Base-by-base conservation (phyloP, 306 rosid genomes). In the Crataegus laevigata region DNA sequence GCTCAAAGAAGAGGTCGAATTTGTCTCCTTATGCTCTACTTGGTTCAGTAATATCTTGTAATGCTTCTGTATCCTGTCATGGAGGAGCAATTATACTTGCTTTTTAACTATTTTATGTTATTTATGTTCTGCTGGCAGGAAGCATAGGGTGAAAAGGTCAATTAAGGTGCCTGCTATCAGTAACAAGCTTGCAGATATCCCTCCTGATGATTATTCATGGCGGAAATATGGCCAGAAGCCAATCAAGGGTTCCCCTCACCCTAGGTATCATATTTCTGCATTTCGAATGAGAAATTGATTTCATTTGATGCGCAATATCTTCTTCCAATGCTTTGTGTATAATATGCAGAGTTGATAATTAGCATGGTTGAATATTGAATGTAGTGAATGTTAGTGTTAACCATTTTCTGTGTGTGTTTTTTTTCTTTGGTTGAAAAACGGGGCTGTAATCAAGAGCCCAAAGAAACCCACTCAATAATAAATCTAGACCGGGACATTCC, bases 201-300 rank as follows among this genome's bases (percentile, higher is more conserved):
- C 99, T 69, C 93, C 98, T 6, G 99, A 96, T 88, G 98, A 96
- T 85, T 96, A 86, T 80, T 96, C 99, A 45, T 96, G 99, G 99
- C 91, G 99, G 89, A 96, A 96, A 79, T 96, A 96, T 3, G 99
- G 99, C 73, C 99, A 96, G 87, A 96, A 96, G 87, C 99, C 99
- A 62, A 96, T 96, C 87, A 96, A 96, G 90, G 99, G 99, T 50
- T 96, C 99, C 66, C 99, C 99, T 72, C 99, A 96, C 65, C 99
- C 99, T 63, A 90, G 99, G 99, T 96, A 82, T 77, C 64, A 64
- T 58, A 50, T 26, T 38, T 77, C 57, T 75, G 58, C 59, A 43
- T 60, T 70, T 71, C 32, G n/a, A 50, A 26, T 32, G 43, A 12
- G 69, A 69, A 26, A 18, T 30, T 68, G 42, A 64, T 55, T 72